Percentiles rank a stretch among this genome's conserved stretches.
Conservation (phyloP, 2,329 filamentous ascomycete genomes). For the Colletotrichum kahawae region DNA sequence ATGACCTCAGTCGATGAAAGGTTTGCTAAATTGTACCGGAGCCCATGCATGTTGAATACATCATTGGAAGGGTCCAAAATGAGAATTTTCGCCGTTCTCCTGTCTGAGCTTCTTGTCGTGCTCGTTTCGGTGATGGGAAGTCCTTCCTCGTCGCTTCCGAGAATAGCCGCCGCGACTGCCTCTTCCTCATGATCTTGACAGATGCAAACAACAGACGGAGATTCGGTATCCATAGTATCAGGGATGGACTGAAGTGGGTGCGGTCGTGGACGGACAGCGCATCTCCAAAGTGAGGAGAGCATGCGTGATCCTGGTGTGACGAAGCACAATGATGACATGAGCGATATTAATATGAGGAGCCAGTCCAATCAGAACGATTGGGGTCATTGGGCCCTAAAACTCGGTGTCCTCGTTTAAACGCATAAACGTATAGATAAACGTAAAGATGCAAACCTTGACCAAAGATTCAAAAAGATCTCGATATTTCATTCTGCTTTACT, state of each 20-base stretch:
- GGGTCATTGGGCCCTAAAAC: background rate
- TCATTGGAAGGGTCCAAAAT: background rate
- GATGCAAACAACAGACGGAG: background rate
- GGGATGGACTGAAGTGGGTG: background rate
- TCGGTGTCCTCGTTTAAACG: background rate
- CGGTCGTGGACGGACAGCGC: background rate
- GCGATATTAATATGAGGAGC: background rate
- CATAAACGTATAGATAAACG: background rate
- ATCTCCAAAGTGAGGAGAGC: background rate
- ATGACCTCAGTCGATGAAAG: background rate
- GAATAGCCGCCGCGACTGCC: background rate
- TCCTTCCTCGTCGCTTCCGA: background rate
- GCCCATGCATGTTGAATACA: background rate
- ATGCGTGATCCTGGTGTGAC: background rate
- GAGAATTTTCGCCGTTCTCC: background rate
- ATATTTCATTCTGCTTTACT: too few species aligned
- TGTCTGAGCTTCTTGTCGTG: background rate
- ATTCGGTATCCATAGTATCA: background rate
- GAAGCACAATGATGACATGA: background rate
- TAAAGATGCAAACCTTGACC: background rate
- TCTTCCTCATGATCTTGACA: background rate
- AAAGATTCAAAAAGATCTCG: too few species aligned
- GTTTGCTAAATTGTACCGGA: background rate
- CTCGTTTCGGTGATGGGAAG: background rate
- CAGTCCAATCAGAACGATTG: background rate